These are phyloP conservation scores for Berkeleyomyces rouxiae DNA, from an alignment of 2,329 filamentous ascomycete genomes.

Conservation along the genomic window DNA sequence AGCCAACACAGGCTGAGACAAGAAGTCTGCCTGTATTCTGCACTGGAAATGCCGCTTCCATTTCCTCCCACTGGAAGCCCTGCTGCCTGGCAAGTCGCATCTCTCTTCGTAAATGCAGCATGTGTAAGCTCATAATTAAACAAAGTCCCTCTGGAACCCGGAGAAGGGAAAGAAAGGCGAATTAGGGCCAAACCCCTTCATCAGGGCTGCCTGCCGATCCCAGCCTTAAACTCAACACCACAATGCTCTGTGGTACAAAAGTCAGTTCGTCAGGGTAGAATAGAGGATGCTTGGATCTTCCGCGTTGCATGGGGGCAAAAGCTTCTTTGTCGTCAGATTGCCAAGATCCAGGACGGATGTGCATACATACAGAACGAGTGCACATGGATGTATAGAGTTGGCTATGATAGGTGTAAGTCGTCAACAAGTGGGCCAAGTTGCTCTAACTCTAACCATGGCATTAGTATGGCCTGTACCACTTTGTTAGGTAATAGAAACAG, in stretches of 20 bases:
- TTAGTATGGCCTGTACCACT: not conserved
- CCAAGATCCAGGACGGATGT: not conserved
- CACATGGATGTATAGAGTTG: no score
- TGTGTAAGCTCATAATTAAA: not conserved
- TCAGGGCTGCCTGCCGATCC: no score
- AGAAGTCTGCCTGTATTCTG: not conserved
- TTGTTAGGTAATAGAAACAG: not conserved
- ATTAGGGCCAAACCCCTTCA: no score
- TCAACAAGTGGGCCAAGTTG: not conserved
- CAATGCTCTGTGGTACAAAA: no score
- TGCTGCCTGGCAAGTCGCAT: no score
- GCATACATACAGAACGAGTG: no score
- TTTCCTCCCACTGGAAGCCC: not conserved
- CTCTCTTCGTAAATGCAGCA: not conserved
- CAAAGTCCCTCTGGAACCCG: no score
- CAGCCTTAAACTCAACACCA: no score
- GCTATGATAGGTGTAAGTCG: not conserved
- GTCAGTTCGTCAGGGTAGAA: not conserved
- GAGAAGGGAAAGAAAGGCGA: no score
- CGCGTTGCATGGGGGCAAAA: not conserved
- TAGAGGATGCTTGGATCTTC: not conserved
- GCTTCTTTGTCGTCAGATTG: not conserved
- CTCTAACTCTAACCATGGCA: not conserved
- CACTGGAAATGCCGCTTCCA: not conserved
- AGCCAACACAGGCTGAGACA: not conserved